Conservation (phyloP, 192 early-diverging fungal species). For the Backusella australiensis region DNA sequence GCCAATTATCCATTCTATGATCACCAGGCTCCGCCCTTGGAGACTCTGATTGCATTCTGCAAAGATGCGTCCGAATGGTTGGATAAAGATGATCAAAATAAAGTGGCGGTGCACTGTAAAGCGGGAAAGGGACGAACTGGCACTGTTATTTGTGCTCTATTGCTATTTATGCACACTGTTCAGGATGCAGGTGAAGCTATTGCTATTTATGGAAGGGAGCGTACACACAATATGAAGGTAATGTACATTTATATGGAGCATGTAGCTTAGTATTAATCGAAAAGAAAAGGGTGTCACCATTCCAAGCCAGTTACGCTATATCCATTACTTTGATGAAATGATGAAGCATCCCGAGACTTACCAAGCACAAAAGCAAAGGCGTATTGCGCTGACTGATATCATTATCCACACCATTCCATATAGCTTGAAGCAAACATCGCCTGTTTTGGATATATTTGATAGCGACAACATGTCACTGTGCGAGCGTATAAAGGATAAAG, state of each 20-base stretch:
- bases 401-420: conserved; percentile 18
- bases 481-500: neutral
- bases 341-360: conserved; percentile 26
- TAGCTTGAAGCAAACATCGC: neutral
- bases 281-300: conserved; percentile 50
- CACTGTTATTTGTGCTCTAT: conserved; percentile 48
- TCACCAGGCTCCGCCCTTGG: conserved; percentile 53
- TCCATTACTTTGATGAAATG: conserved; percentile 47
- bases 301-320: conserved; percentile 55
- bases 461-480: neutral
- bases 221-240: conserved; percentile 48
- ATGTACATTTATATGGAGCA: neutral
- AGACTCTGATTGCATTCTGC: conserved; percentile 45
- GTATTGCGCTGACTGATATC: conserved; percentile 25
- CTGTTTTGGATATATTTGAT: neutral
- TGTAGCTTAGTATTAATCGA: neutral
- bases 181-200: conserved; percentile 40
- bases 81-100: conserved; percentile 33
- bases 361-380: conserved; percentile 9
- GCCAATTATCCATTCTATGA: conserved; percentile 52
- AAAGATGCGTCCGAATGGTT: conserved; percentile 51
- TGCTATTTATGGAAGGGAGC: conserved; percentile 40
- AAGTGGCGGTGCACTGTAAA: conserved; percentile 61
- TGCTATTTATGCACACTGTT: conserved; percentile 40
- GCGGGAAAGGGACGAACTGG: conserved; percentile 69